Base-by-base conservation (phyloP, 2,329 filamentous ascomycete genomes). In the Exophiala mesophila region DNA sequence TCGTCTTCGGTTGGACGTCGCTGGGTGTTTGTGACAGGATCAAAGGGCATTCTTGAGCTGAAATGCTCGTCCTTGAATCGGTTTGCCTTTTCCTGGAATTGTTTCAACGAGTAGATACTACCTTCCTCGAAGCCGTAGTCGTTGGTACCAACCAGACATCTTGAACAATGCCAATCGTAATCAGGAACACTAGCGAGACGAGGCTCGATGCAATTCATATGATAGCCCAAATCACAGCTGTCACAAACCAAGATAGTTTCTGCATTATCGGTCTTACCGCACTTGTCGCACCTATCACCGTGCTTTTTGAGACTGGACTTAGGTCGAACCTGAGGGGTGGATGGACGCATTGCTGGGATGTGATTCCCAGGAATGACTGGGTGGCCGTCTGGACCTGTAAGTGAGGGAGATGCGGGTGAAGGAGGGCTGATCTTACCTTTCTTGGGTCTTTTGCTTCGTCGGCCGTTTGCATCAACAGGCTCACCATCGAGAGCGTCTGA, bases 101-200 rank as follows among this genome's bases (percentile, higher is more conserved):
- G 86, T 57, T 85, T 88, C 18, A 98, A 72, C 0, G 92, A 98
- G 65, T 98, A 98, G 16, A 96, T 77, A 3, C 89, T 89, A 17
- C 92, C 92, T 63, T 98, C 92, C 60, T 97, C 90, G 49, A 98
- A 98, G 0, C 92, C 92, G 57, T 95, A 98, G 53, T 97, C 88
- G 28, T 90, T 89, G 43, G 94, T 94, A 34, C 92, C 92, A 17
- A 98, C 92, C 18, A 98, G 77, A 61, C 92, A 98, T 58, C 88
- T 80, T 0, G 92, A 85, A 55, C 92, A 98, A 61, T 97, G 90
- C 92, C 92, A 98, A 59, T 97, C 92, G 39, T 81, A 76, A 17
- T 92, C 85, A 0, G 88, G 88, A 51, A 84, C 80, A 6, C 76
- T 70, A 55, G 83, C 84, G 31, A 94, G 69, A 2, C 85, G 87